phyloP scores from a whole-genome alignment of 176 grass and related monocot genomes.

The Eleusine coracana region DNA sequence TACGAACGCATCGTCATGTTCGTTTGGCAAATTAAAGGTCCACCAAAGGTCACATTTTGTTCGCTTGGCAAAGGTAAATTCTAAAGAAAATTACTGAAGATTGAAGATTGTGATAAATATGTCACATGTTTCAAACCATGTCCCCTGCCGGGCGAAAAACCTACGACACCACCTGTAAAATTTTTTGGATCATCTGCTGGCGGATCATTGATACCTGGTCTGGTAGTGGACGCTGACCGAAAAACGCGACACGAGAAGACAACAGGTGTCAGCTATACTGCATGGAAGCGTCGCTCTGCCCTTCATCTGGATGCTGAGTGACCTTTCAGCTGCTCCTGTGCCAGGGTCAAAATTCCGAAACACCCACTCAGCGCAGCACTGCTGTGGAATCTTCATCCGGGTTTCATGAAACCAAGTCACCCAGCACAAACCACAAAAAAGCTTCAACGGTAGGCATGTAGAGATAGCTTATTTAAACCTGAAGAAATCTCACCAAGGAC shows the following conservation, averaged over 20 bases:
- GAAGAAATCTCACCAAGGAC: not conserved
- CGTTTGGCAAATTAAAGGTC: no score
- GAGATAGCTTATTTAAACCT: slow-evolving; percentile 35
- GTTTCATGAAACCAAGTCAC: slow-evolving; percentile 49
- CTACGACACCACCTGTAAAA: not conserved
- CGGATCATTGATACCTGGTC: not conserved
- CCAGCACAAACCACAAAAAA: slow-evolving; percentile 49
- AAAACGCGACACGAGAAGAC: not conserved
- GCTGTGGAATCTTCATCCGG: slow-evolving; percentile 36
- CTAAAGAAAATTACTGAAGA: no score
- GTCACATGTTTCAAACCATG: not conserved
- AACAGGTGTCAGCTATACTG: not conserved
- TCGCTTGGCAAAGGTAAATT: no score
- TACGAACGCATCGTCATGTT: not conserved
- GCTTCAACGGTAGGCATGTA: slow-evolving; percentile 2
- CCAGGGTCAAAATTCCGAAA: slow-evolving; percentile 21
- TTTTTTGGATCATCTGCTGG: not conserved
- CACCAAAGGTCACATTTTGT: no score
- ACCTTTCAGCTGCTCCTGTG: not conserved
- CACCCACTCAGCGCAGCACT: not conserved
- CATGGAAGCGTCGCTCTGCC: not conserved
- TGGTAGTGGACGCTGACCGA: not conserved
- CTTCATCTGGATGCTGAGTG: not conserved
- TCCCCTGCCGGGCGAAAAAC: not conserved
- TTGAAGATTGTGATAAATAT: no score